Evolutionary conservation across 192 early-diverging fungal genomes (phyloP), one percentile per base, ranked within the genome.

Genomic region (Glomus cerebriforme): DNA sequence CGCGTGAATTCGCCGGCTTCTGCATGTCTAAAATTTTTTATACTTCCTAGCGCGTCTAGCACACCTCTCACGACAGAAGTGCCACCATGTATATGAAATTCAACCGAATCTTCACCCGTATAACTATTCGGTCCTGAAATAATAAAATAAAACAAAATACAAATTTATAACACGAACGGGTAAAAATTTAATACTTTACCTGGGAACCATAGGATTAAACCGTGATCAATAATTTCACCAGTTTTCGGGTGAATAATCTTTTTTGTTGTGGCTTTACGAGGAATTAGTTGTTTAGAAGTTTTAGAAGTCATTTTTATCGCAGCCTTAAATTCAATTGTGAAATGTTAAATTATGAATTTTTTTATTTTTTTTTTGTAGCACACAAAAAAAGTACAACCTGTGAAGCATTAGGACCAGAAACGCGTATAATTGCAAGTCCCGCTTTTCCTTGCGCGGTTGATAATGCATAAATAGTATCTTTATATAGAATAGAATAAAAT

Each of bases 71-170:
- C 79, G 2, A 95, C 92, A 0, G 93, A 91, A 27, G 82, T 86
- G 7, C 93, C 92, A 34, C 92, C 93, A 80, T 95, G 93, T 8
- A 91, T 83, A 71, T 95, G 92, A 47, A 93, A 84, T 75, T 95
- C 93, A 6, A 88, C 90, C 59, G 88, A 87, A 79, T 93, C 92
- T 67, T 95, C 92, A 10, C 93, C 92, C 0, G 93, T 95, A 65
- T 88, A 95, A 19, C 92, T 93, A 17, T 83, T 83, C 0, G 92
- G 93, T 2, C 86, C 86, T 87, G 65, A 43, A 43, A 43, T n/a
- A 34, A 37, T 29, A n/a, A 65, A 29, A 24, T 32, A 34, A 43
- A 19, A 7, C 17, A 27, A 31, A 37, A 7, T 49, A 37, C 35
- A 73, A 82, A 29, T 1, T 2, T 43, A 43, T 43, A 43, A 43